Conservation (phyloP, 176 grass and related monocot species). For the Oryza meridionalis region DNA sequence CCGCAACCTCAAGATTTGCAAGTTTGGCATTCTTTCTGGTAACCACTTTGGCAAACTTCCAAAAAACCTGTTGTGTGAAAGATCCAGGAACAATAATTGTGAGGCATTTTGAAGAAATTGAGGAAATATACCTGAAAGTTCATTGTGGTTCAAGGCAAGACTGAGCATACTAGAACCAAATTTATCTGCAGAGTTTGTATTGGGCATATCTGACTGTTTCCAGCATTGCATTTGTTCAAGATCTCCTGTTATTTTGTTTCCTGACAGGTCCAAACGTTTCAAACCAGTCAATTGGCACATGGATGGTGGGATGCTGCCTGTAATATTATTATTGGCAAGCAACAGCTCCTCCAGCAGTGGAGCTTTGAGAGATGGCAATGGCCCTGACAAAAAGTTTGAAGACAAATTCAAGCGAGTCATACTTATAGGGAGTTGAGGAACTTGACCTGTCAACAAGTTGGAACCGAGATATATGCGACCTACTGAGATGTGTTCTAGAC, state of each 20-base stretch:
- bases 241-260: slow-evolving; percentile 25
- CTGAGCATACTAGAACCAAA: no score
- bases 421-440: neutral
- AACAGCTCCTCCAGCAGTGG: neutral
- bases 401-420: neutral
- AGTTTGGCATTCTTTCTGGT: neutral
- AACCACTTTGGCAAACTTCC: slow-evolving; percentile 39
- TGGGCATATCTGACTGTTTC: no score
- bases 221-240: neutral
- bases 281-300: slow-evolving; percentile 9
- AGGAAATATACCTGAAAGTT: slow-evolving; percentile 7
- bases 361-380: neutral
- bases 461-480: no score
- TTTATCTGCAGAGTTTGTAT: no score
- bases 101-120: neutral
- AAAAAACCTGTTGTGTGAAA: slow-evolving; percentile 35
- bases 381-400: neutral
- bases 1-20: slow-evolving; percentile 4
- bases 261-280: neutral
- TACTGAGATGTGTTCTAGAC: no score
- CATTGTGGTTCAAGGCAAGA: no score
- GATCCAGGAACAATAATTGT: slow-evolving; percentile 17
- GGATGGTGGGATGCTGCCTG: slow-evolving; percentile 30
- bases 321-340: slow-evolving; percentile 30
- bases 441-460: no score